phyloP scores from a whole-genome alignment of 176 grass and related monocot genomes.

The Leersia perrieri region DNA sequence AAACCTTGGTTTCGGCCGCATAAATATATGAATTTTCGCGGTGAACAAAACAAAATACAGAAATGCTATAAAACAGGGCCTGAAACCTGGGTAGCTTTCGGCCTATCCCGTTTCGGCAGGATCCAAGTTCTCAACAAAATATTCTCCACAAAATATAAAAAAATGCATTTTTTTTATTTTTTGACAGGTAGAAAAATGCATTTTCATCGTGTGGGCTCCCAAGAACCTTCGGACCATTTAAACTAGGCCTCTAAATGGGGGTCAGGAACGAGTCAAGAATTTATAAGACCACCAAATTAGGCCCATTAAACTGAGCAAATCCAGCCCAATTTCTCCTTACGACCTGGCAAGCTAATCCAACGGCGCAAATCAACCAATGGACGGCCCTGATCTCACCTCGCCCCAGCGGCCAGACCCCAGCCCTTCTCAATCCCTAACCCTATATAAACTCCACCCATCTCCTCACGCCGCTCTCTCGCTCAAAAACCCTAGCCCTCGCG shows the following conservation, averaged over 20 bases:
- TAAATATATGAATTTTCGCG: too few relatives aligned
- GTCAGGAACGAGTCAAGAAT: neutral
- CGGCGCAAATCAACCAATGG: neutral
- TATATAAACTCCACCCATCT: conserved; percentile 28
- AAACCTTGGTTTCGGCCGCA: too few relatives aligned
- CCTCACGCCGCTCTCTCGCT: neutral
- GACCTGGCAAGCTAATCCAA: neutral
- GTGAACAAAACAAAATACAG: too few relatives aligned
- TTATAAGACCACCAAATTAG: neutral
- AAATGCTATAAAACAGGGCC: too few relatives aligned
- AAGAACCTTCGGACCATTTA: too few relatives aligned
- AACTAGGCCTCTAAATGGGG: neutral
- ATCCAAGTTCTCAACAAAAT: too few relatives aligned
- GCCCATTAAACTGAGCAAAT: neutral
- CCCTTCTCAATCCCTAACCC: neutral
- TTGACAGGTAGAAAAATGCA: too few relatives aligned
- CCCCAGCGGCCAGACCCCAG: neutral
- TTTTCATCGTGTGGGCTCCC: too few relatives aligned
- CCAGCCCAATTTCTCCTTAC: neutral
- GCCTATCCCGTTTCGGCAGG: too few relatives aligned
- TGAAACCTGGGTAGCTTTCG: too few relatives aligned
- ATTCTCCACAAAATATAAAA: neutral
- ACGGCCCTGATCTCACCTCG: conserved; percentile 13
- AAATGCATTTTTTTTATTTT: too few relatives aligned
- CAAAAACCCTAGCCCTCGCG: conserved; percentile 51